A percentile compares a stretch with the other conserved stretches of the same genome.
Evolutionary conservation across 805 yeast genomes (phyloP).

Genomic region (Teunomyces panamensis): DNA sequence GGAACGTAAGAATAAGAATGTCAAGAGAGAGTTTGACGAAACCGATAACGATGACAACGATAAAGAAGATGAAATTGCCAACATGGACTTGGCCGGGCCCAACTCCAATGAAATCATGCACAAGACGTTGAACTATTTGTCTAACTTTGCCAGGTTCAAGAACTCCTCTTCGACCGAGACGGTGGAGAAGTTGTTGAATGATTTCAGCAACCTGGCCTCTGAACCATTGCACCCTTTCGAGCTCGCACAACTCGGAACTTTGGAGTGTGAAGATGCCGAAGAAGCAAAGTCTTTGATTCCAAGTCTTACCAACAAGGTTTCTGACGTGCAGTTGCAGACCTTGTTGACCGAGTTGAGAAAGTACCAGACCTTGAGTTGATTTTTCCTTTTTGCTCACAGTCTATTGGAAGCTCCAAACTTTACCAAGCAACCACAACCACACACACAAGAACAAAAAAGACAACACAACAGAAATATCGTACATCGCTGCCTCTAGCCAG

Average conservation of each 20-base stretch:
- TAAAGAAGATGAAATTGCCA: constrained; percentile 44
- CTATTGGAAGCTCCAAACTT: neutral
- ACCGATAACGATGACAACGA: constrained; percentile 35
- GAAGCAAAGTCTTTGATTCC: constrained; percentile 96
- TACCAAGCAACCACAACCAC: neutral
- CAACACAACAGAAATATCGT: neutral
- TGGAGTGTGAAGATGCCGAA: constrained; percentile 94
- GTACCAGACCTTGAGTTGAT: constrained; percentile 42
- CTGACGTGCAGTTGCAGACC: constrained; percentile 83
- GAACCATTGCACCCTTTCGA: constrained; percentile 87
- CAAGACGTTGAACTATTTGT: constrained; percentile 83
- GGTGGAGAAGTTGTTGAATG: constrained; percentile 82
- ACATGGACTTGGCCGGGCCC: constrained; percentile 56
- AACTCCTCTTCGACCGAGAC: constrained; percentile 92
- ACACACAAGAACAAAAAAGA: neutral
- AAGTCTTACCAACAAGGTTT: constrained; percentile 73
- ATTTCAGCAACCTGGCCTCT: constrained; percentile 49
- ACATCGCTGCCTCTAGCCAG: neutral
- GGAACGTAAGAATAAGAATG: constrained; percentile 48
- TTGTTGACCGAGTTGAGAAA: constrained; percentile 82
- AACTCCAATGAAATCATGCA: constrained; percentile 85
- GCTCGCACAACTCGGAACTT: constrained; percentile 84
- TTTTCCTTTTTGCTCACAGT: neutral
- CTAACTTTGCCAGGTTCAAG: constrained; percentile 84
- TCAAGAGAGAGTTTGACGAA: constrained; percentile 25